These are phyloP conservation scores for Sechiopsis laciniata DNA, from an alignment of 306 rosid genomes.

Conservation along the genomic window DNA sequence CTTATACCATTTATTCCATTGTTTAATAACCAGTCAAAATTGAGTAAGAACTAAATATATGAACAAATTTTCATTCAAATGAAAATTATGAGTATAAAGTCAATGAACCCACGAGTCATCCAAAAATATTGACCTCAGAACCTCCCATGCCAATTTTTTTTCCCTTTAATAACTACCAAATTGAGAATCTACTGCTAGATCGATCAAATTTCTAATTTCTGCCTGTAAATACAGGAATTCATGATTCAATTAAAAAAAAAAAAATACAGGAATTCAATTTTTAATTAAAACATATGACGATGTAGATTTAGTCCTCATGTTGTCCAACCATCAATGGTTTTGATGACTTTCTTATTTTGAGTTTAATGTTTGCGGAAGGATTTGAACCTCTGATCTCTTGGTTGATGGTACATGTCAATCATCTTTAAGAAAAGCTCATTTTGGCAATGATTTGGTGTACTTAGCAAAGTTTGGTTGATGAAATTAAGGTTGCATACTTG, in stretches of 20 bases:
- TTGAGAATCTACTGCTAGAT: neutral
- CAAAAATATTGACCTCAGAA: no score
- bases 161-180: neutral
- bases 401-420: no score
- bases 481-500: neutral
- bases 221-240: neutral
- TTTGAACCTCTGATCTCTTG: no score
- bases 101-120: neutral
- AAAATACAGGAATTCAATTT: neutral
- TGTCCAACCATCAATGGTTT: neutral
- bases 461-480: neutral
- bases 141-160: neutral
- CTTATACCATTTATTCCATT: neutral
- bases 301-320: no score
- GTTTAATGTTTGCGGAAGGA: no score
- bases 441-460: neutral
- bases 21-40: neutral
- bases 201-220: neutral
- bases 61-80: neutral
- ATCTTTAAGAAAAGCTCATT: no score
- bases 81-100: slow-evolving; percentile 1
- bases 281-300: no score
- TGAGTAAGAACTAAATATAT: neutral
- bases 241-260: neutral
- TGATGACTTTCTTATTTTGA: no score